Percentiles rank a stretch among this genome's conserved stretches.
Conservation (phyloP, 768 basidiomycete genomes). For the Hemileccinum impolitum region DNA sequence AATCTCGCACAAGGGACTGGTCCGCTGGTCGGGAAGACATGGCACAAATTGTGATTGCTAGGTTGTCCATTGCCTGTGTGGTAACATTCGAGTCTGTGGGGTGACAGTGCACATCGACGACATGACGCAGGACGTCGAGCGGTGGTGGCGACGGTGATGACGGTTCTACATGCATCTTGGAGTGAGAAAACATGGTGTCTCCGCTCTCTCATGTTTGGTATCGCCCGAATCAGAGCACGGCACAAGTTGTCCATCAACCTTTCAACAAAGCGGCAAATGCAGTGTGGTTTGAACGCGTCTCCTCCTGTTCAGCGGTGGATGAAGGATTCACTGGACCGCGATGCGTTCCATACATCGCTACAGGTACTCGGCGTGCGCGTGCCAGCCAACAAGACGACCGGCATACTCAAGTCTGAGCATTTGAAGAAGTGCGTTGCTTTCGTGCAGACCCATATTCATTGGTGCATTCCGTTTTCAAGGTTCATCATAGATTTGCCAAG, state of each 20-base stretch:
- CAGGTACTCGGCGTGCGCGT: conserved; percentile 68
- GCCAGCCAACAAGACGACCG: conserved; percentile 50
- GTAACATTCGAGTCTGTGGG: conserved; percentile 72
- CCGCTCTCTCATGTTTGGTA: conserved; percentile 15
- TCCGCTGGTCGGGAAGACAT: conserved; percentile 71
- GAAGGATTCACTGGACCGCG: conserved; percentile 53
- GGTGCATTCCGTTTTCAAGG: conserved; percentile 34
- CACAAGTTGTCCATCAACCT: background rate
- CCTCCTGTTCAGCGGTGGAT: conserved; percentile 53
- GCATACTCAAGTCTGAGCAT: conserved; percentile 52
- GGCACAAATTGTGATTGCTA: conserved; percentile 72
- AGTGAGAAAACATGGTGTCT: background rate
- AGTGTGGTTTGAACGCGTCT: conserved; percentile 32
- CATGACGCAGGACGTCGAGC: conserved; percentile 52
- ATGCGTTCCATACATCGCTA: conserved; percentile 61
- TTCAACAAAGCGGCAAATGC: conserved; percentile 13
- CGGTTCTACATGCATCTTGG: background rate
- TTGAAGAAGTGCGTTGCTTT: conserved; percentile 52
- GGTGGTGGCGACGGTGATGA: conserved; percentile 30
- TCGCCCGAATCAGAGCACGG: conserved; percentile 8
- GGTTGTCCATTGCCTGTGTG: conserved; percentile 46
- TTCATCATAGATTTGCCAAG: conserved; percentile 66
- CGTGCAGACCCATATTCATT: conserved; percentile 8
- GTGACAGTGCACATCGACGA: conserved; percentile 91
- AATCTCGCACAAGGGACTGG: conserved; percentile 64